Base-by-base conservation (phyloP, 2,329 filamentous ascomycete species). In the Aspergillus chevalieri region DNA sequence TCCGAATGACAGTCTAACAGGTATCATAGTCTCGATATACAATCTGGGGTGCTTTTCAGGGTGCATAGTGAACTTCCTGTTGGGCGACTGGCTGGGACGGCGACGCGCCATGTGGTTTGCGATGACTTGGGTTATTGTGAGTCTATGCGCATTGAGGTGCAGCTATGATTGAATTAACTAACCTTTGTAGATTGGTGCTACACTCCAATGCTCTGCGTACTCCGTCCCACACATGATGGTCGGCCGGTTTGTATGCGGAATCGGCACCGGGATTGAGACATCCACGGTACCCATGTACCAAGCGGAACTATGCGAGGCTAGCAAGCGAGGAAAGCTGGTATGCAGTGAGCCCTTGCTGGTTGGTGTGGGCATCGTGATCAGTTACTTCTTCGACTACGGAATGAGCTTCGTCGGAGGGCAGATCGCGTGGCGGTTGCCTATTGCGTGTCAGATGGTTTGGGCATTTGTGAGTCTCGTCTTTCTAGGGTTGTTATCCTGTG, bases 181-280 rank as follows among this genome's bases (percentile, higher is more conserved):
- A 30, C 26, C 4, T 5, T 30, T 30, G 7, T 4, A 30, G 26
- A 30, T 68, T 34, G 68, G 67, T n/a, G 67, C 65, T 14, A 60
- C 57, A n/a, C 51, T 69, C 38, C 69, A 71, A 54, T 62, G 65
- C n/a, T 59, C 61, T 36, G 54, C 65, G 3, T 68, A 57, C 47
- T 60, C 61, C 8, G 52, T 57, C 7, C 53, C 62, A 2, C 67
- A 70, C 21, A 47, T 71, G 26, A 64, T 70, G 33, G 66, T 76
- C 17, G 75, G 74, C 14, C 69, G 76, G 19, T 71, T 74, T 46
- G 67, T 79, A 28, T 76, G 74, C 3, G 77, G 75, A 4, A 68
- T 79, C 49, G 75, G 76, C 1, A 77, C 76, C 47, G 77, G 77
- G 2, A 67, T 76, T 55, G 62, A 65, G 52, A 67, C 64, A 9